Base-by-base conservation (phyloP, 192 early-diverging fungal genomes). In the Entrophospora sp. region DNA sequence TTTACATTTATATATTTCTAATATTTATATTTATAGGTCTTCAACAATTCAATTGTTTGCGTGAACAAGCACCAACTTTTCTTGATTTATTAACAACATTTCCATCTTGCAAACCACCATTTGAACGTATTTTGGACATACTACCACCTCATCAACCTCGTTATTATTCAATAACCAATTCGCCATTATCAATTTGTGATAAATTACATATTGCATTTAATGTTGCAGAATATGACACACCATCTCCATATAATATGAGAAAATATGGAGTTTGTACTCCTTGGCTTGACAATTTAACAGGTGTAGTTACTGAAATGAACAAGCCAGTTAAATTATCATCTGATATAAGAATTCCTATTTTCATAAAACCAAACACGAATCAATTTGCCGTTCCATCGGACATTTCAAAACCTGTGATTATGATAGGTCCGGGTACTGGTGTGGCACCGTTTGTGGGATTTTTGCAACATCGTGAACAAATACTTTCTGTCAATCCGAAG, bases 371-470 rank as follows among this genome's bases (percentile, higher is more conserved):
- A 2, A 87, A 86, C 38, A 53, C 73, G 43, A 80, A 79, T 44
- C 78, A 67, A 5, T 97, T 95, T 79, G 73, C 70, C 5, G 76
- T 95, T 61, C 90, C 90, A 24, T 56, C 62, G 8, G 76, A 83
- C 35, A 74, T 77, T 14, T 61, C 64, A 13, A 79, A 73, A 14
- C 90, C 92, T 0, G 73, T 97, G 6, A 75, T 97, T 20, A 83
- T 97, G 85, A 83, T 96, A 30, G 90, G 89, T 2, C 91, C 95
- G 1, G 96, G 95, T 36, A 96, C 96, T 0, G 96, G 96, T 18
- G 83, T 99, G n/a, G 89, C 95, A 7, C 95, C 96, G 0, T 95
- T 97, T 45, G 77, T 94, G 28, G 87, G 90, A 1, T 96, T 97
- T 67, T 73, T 97, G 34, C 78, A 94, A 70, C 86, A 96, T 55